Percentiles rank a stretch among this genome's conserved stretches.
Conservation (phyloP, 2,329 filamentous ascomycete genomes). For the Epichloe scottii region DNA sequence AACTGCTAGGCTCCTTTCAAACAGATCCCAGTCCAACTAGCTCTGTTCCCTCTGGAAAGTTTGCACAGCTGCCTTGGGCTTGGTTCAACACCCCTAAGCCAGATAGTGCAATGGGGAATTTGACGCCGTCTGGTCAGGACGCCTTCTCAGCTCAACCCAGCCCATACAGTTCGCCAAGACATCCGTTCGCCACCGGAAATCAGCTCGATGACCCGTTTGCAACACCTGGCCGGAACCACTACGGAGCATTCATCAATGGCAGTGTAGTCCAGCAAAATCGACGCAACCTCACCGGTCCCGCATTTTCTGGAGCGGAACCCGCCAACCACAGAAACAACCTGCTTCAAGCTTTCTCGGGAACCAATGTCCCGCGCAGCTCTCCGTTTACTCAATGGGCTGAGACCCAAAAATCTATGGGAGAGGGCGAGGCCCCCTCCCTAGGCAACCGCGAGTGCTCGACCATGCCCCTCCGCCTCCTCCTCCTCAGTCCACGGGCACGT, state of each 20-base stretch:
- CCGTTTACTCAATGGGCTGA: slow-evolving; percentile 20
- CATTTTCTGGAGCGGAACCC: slow-evolving; percentile 12
- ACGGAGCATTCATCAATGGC: slow-evolving; percentile 1
- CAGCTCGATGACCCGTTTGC: slow-evolving; percentile 20
- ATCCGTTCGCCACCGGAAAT: slow-evolving; percentile 6
- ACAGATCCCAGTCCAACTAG: slow-evolving; percentile 19
- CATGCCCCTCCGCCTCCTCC: neutral
- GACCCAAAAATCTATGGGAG: slow-evolving; percentile 8
- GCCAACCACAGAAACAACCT: slow-evolving; percentile 20
- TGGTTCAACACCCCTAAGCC: slow-evolving; percentile 31
- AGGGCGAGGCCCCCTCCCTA: slow-evolving; percentile 11
- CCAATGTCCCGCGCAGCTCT: slow-evolving; percentile 17
- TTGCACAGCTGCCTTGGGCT: slow-evolving; percentile 35
- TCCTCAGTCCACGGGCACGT: slow-evolving; percentile 17
- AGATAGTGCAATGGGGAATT: slow-evolving; percentile 9
- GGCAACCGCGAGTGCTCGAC: slow-evolving; percentile 8
- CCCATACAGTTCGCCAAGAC: slow-evolving; percentile 13
- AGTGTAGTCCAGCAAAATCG: slow-evolving; percentile 1
- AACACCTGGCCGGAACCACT: slow-evolving; percentile 13
- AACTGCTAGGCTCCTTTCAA: slow-evolving; percentile 31
- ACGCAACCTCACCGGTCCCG: slow-evolving; percentile 2
- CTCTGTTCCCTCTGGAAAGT: slow-evolving; percentile 19
- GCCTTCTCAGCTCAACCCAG: slow-evolving; percentile 16
- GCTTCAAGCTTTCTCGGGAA: slow-evolving; percentile 21
- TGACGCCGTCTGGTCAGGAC: slow-evolving; percentile 10